Evolutionary conservation across 2,329 filamentous ascomycete genomes (phyloP), one percentile per base, ranked within the genome.

Genomic region (Aspergillus neotritici): DNA sequence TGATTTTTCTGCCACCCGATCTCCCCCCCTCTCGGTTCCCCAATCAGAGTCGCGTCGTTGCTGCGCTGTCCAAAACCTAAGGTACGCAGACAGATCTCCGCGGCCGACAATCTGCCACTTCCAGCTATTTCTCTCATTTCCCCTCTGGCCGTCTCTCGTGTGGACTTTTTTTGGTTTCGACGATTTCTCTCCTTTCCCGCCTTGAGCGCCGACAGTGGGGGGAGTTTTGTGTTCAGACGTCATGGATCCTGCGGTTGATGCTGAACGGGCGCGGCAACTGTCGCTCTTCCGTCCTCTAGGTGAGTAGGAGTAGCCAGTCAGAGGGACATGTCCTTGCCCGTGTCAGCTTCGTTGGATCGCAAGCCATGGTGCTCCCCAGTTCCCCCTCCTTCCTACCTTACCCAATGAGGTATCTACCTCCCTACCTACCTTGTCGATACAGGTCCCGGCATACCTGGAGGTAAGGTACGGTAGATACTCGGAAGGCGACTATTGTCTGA

Each of bases 211-310:
- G 41, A 37, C 45, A 44, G 47, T 44, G 38, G 36, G 31, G 25
- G 25, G 31, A n/a, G n/a, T n/a, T n/a, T n/a, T n/a, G 10, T 38
- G 25, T 28, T n/a, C 13, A 30, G 25, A 45, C 38, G 33, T 40
- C 41, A 64, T 65, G 57, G 53, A 59, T 37, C 49, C 52, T 39
- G 47, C 54, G 31, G 54, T 65, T 51, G 62, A 66, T 53, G 61
- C 64, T 47, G 64, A 63, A 58, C 64, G 61, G 58, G 64, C 65
- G 48, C 63, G 62, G 54, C 55, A 70, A 45, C 55, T 70, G 57
- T 70, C 68, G 46, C 59, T 70, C 37, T 66, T 71, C 53, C 66
- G 67, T 53, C 68, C 68, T 50, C 56, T 70, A 51, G 68, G 68
- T 71, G 63, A 57, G 67, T 25, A 25, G n/a, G n/a, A n/a, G 21